Percentiles rank a stretch among this genome's conserved stretches.
Conservation (phyloP, 2,329 filamentous ascomycete species). For the Dothideomycetes sp. region DNA sequence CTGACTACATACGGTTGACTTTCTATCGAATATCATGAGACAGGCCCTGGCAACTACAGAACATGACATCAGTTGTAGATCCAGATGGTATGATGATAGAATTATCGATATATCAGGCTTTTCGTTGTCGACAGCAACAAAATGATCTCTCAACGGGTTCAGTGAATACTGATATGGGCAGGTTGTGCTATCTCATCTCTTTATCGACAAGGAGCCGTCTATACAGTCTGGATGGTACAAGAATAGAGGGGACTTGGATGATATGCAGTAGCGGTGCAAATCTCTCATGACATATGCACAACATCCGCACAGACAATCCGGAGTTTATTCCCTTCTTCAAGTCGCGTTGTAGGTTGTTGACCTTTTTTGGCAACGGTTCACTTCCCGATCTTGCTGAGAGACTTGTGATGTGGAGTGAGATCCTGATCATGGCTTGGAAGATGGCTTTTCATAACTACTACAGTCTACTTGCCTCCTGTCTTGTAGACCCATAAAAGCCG, state of each 20-base stretch:
- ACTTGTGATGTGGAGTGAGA: too few relatives aligned
- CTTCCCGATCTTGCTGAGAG: too few relatives aligned
- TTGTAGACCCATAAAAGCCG: background rate
- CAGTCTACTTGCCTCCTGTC: slow-evolving; percentile 8
- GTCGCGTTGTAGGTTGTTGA: too few relatives aligned
- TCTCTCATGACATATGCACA: slow-evolving; percentile 10
- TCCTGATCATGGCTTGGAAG: too few relatives aligned
- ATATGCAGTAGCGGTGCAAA: slow-evolving; percentile 12
- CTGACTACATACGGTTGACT: slow-evolving; percentile 7
- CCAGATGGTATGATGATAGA: slow-evolving; percentile 10
- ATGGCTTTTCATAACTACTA: too few relatives aligned
- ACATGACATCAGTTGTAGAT: slow-evolving; percentile 6
- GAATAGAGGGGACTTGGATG: background rate
- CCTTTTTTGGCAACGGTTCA: slow-evolving; percentile 3
- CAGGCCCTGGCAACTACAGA: slow-evolving; percentile 1
- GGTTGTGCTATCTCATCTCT: slow-evolving; percentile 9
- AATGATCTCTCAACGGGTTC: slow-evolving; percentile 11
- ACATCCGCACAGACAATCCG: background rate
- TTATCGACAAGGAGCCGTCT: slow-evolving; percentile 10
- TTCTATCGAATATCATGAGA: background rate
- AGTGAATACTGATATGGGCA: slow-evolving; percentile 3
- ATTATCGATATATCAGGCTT: background rate
- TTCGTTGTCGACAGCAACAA: slow-evolving; percentile 13
- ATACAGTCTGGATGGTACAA: too few relatives aligned
- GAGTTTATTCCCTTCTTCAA: slow-evolving; percentile 1